phyloP scores from a whole-genome alignment of 345 rosid genomes.

The Hypericum perforatum region DNA sequence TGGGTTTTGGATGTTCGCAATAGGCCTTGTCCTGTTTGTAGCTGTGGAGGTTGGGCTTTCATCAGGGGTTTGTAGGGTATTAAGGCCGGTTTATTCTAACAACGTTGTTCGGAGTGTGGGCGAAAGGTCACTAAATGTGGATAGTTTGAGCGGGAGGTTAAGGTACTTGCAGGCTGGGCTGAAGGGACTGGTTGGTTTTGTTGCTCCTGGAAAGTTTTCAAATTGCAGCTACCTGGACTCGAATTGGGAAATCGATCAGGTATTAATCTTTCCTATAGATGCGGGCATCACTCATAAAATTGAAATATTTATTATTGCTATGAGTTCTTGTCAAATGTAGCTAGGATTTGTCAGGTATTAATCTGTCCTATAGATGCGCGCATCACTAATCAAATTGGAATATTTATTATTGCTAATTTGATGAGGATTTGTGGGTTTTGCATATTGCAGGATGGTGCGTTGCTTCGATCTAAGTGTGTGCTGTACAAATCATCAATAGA shows the following conservation, averaged over 20 bases:
- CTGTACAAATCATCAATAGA: constrained; percentile 60
- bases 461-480: constrained; percentile 51
- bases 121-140: constrained; percentile 33
- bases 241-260: constrained; percentile 63
- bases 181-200: constrained; percentile 13
- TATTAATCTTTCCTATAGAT: neutral
- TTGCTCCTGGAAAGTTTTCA: constrained; percentile 20
- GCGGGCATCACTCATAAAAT: neutral
- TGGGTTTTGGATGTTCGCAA: constrained; percentile 16
- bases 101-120: constrained; percentile 36
- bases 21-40: constrained; percentile 32
- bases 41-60: constrained; percentile 39
- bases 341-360: constrained; percentile 62
- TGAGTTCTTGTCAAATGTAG: no score
- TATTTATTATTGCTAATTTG: neutral
- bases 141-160: constrained; percentile 33
- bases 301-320: neutral
- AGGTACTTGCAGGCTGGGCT: constrained; percentile 44
- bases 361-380: neutral
- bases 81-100: constrained; percentile 34
- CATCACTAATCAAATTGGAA: neutral
- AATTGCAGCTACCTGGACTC: constrained; percentile 48
- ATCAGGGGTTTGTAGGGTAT: constrained; percentile 22
- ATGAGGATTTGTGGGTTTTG: no score
- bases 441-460: constrained; percentile 36